Evolutionary conservation across 352 stramenopile genomes (phyloP).

Genomic region (Thraustochytrium striatum): DNA sequence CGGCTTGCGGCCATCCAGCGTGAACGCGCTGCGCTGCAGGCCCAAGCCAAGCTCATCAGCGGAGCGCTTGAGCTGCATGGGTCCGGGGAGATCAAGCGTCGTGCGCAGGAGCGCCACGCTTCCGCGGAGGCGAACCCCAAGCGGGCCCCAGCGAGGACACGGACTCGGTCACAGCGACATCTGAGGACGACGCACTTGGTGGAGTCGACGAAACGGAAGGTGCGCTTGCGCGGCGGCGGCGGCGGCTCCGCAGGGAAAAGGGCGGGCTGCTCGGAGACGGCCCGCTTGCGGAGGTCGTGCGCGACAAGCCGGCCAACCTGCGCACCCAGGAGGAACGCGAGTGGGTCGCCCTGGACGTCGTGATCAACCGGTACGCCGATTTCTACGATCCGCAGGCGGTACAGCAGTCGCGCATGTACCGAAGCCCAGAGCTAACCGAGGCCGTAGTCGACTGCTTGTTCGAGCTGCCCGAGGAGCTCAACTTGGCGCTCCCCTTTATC

Average conservation of each 20-base stretch:
- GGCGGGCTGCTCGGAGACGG: neutral
- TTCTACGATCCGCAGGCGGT: conserved; percentile 1
- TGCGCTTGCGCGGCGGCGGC: neutral
- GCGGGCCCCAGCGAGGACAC: neutral
- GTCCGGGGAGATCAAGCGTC: conserved; percentile 10
- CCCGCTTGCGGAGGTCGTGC: neutral
- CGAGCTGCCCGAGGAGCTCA: conserved; percentile 37
- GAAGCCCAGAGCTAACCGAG: conserved; percentile 11
- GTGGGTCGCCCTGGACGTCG: conserved; percentile 35
- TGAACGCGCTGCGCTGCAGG: neutral
- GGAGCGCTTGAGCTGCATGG: conserved; percentile 16
- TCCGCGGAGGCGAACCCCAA: too few species aligned
- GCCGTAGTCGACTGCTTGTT: conserved; percentile 13
- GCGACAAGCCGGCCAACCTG: neutral
- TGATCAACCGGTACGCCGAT: conserved; percentile 14
- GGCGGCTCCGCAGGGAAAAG: neutral
- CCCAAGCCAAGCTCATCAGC: conserved; percentile 29
- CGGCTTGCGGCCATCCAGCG: conserved; percentile 9
- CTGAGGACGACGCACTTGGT: neutral
- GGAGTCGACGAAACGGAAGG: neutral
- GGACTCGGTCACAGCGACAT: neutral
- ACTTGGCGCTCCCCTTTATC: conserved; percentile 20
- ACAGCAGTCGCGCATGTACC: conserved; percentile 2
- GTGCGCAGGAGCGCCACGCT: neutral
- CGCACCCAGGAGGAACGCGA: conserved; percentile 39